Evolutionary conservation across 2,329 filamentous ascomycete species (phyloP), one percentile per base, ranked within the genome.

Genomic region (Pseudopithomyces maydicus): DNA sequence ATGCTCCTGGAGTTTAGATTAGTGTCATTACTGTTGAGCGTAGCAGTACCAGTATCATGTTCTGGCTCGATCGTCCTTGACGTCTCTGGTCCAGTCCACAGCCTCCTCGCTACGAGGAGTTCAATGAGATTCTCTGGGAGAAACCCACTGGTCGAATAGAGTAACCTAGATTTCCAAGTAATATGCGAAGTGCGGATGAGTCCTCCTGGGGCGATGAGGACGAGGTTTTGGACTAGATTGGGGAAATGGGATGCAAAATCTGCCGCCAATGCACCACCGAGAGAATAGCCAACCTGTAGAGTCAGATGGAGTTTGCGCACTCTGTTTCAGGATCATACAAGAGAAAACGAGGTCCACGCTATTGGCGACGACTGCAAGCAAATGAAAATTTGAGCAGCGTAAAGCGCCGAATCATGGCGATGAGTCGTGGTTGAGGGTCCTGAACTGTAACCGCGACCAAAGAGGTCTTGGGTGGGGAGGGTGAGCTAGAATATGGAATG

Each of bases 131-230:
- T 78, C 57, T 86, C 83, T 0, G 90, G 89, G 29, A 92, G 70
- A 22, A 86, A 67, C 0, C 83, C 84, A 5, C 82, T 83, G 15
- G 79, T 79, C 5, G 81, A 82, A 70, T 91, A 91, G 8, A 92
- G 78, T 19, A 92, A 63, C 52, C 82, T 83, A 66, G 84, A 87
- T 59, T 81, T 80, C 74, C 83, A 83, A 56, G 83, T 82, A 55
- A 91, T 82, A 66, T 89, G 86, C 14, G 79, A 77, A 4, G 78
- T 75, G n/a, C 89, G 83, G 47, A 97, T 85, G 43, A 97, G 80
- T 0, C 93, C 93, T 0, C 88, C 83, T 0, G 93, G 92, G 0
- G 92, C 91, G 41, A 97, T 83, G 6, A 97, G 83, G 11, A 95
- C 81, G 20, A 97, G 80, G 10, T 83, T 85, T 12, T 83, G 82